Conservation (phyloP, 2,329 filamentous ascomycete species). For the Clarireedia hainanense region DNA sequence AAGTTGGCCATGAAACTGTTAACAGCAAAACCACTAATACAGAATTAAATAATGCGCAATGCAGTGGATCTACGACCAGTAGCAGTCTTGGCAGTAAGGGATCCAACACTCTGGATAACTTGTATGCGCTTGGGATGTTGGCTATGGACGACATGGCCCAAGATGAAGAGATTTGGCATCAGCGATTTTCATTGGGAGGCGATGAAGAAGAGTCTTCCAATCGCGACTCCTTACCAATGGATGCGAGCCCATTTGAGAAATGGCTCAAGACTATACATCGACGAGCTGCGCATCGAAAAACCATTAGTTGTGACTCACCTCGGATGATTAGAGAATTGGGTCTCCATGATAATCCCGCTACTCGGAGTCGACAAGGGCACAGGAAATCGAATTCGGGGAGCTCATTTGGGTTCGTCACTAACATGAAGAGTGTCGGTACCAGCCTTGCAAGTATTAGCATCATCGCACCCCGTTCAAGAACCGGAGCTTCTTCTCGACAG, state of each 20-base stretch:
- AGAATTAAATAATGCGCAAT: not conserved
- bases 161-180: constrained; percentile 5
- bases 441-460: constrained; percentile 69
- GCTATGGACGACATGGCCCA: constrained; percentile 18
- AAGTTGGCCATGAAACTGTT: not conserved
- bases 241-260: constrained; percentile 50
- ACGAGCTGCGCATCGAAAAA: constrained; percentile 40
- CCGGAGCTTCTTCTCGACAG: constrained; percentile 43
- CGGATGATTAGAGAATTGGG: not conserved
- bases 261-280: constrained; percentile 64
- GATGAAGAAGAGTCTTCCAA: constrained; percentile 12
- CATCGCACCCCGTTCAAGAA: constrained; percentile 53
- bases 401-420: constrained; percentile 73
- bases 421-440: constrained; percentile 71
- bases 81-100: constrained; percentile 27
- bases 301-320: constrained; percentile 21
- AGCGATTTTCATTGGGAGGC: constrained; percentile 23
- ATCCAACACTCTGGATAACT: constrained; percentile 35
- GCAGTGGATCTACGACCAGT: constrained; percentile 18
- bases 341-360: constrained; percentile 27
- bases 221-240: constrained; percentile 11
- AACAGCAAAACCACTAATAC: not conserved
- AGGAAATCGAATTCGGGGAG: constrained; percentile 61
- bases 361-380: constrained; percentile 31
- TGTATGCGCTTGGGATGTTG: constrained; percentile 34